Evolutionary conservation across 78 protist genomes (phyloP), one percentile per base, ranked within the genome.

Genomic region (Planoprotostelium fungivorum): DNA sequence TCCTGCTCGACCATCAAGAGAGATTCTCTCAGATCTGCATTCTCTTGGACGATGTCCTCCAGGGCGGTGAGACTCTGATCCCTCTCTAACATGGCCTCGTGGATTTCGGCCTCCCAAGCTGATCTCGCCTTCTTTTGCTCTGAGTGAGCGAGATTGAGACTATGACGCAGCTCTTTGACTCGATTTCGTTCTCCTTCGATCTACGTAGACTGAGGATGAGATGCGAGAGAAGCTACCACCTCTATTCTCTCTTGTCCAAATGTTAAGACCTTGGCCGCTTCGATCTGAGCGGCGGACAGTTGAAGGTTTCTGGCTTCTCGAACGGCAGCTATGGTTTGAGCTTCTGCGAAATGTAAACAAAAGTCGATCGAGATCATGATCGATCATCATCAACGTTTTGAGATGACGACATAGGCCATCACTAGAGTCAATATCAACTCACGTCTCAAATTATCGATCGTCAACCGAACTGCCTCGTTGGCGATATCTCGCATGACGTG

Each of bases 171-270:
- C 16, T 51, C 31, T 51, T 51, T 51, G 16, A 25, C 16, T 16
- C 16, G 5, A 25, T 5, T 25, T 51, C 73, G 5, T 51, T 51
- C 73, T 51, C 16, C 73, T 51, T 51, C 73, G 16, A 51, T 51
- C 73, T 51, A 51, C 73, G 16, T 25, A 25, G 73, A 51, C 73
- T 16, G 16, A 51, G 73, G 73, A 97, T 51, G 73, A 25, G 31
- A 51, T 25, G 31, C 5, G 31, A 51, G 73, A 16, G 5, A 51
- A 16, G 16, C 73, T 51, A n/a, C n/a, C 16, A 51, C 73, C 5
- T 51, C 73, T 16, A 51, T 51, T 51, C 73, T 51, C 73, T 51
- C 73, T 16, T 51, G 73, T 16, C 73, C 73, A 16, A 51, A 25
- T 5, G 16, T 5, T 25, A 51, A 16, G 5, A 51, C 16, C 16